phyloP scores from a whole-genome alignment of 2,329 filamentous ascomycete genomes.

The Penicillium sp. region DNA sequence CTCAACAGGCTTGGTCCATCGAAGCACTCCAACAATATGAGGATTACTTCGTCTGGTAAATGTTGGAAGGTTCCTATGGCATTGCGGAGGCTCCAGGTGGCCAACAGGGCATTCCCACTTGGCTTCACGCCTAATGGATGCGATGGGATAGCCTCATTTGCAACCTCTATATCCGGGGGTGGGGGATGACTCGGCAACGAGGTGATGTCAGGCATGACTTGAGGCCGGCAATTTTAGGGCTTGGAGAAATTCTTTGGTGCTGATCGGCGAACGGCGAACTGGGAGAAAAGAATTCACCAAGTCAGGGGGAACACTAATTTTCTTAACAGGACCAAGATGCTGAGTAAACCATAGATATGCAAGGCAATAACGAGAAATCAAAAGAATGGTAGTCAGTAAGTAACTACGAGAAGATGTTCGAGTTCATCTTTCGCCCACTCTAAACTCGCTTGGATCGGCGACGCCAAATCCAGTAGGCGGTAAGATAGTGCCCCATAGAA shows the following conservation, averaged over 20 bases:
- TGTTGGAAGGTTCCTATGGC: constrained; percentile 62
- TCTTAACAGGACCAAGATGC: constrained; percentile 11
- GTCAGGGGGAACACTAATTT: constrained; percentile 20
- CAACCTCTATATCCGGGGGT: constrained; percentile 20
- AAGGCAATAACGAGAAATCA: constrained; percentile 3
- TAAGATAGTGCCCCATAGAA: constrained; percentile 19
- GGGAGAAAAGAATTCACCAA: constrained; percentile 7
- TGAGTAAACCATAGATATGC: constrained; percentile 2
- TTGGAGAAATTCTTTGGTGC: constrained; percentile 19
- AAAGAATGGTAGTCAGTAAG: background rate
- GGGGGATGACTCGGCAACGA: constrained; percentile 25
- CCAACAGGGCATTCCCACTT: constrained; percentile 73
- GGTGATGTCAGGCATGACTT: constrained; percentile 36
- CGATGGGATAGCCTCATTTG: constrained; percentile 57
- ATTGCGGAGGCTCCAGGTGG: constrained; percentile 62
- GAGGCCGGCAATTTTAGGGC: constrained; percentile 19
- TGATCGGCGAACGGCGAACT: constrained; percentile 10
- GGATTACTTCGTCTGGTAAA: constrained; percentile 77
- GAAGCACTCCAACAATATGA: constrained; percentile 70
- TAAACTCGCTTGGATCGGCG: constrained; percentile 20
- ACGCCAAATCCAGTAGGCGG: constrained; percentile 16
- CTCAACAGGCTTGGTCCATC: constrained; percentile 59
- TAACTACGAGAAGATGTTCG: background rate
- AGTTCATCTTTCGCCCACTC: background rate
- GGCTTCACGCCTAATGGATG: constrained; percentile 86